A percentile compares a stretch with the other conserved stretches of the same genome.
phyloP scores from a whole-genome alignment of 352 stramenopile genomes.

The Phytophthora melonis region DNA sequence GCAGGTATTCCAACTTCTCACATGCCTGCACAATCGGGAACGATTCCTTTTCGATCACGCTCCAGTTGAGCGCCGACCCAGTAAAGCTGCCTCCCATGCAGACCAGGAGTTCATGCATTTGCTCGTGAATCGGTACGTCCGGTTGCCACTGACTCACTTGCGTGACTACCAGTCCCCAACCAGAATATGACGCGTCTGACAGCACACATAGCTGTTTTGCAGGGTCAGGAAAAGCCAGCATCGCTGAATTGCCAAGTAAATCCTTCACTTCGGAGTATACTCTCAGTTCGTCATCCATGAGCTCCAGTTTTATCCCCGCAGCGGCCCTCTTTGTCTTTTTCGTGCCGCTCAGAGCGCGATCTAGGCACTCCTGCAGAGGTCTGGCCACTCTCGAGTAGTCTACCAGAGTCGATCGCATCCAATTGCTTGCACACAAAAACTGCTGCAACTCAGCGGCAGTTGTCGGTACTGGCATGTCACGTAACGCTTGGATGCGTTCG shows the following conservation, averaged over 20 bases:
- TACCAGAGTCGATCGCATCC: slow-evolving; percentile 22
- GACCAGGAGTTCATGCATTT: not conserved
- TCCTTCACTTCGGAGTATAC: not conserved
- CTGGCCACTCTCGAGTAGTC: slow-evolving; percentile 20
- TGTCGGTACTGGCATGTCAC: too few relatives aligned
- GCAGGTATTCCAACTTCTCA: slow-evolving; percentile 5
- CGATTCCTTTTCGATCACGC: slow-evolving; percentile 23
- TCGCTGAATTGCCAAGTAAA: not conserved
- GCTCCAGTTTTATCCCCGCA: slow-evolving; percentile 3
- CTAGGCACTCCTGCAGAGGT: slow-evolving; percentile 28
- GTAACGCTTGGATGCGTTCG: slow-evolving; percentile 9
- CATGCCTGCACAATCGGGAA: slow-evolving; percentile 15
- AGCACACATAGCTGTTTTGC: not conserved
- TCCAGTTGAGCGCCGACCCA: slow-evolving; percentile 26
- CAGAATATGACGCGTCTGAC: not conserved
- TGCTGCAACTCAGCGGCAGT: too few relatives aligned
- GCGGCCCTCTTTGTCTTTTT: slow-evolving; percentile 19
- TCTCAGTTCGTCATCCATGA: not conserved
- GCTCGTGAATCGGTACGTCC: not conserved
- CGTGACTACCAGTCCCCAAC: slow-evolving; percentile 31
- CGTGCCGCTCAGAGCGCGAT: not conserved
- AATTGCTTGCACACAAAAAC: too few relatives aligned
- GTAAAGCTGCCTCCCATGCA: slow-evolving; percentile 18
- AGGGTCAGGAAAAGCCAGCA: not conserved
- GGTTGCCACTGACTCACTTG: not conserved